These are phyloP conservation scores for Venturia nashicola DNA, from an alignment of 2,329 filamentous ascomycete species.

Conservation along the genomic window DNA sequence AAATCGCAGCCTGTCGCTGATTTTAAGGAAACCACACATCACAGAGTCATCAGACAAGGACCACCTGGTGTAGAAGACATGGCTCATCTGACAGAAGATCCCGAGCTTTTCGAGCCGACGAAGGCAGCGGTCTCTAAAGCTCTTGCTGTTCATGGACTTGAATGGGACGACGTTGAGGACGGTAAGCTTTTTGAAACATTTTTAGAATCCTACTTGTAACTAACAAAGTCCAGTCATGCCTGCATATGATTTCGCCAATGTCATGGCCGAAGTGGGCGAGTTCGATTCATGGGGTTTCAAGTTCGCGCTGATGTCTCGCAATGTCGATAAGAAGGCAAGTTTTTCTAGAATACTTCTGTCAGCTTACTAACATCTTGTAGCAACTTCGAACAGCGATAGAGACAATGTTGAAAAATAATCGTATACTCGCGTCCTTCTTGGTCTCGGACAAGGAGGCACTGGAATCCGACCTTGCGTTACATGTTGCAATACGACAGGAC, in stretches of 20 bases:
- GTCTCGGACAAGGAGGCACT: conserved; percentile 1
- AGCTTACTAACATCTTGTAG: neutral
- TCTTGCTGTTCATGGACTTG: conserved; percentile 16
- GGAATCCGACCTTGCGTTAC: neutral
- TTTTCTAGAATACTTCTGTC: no score
- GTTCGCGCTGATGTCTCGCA: neutral
- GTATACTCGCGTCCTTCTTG: neutral
- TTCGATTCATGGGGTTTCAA: conserved; percentile 7
- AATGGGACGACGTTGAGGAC: conserved; percentile 23
- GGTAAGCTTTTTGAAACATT: neutral
- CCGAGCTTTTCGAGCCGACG: conserved; percentile 15
- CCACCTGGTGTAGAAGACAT: conserved; percentile 19
- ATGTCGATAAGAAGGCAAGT: neutral
- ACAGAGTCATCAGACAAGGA: conserved; percentile 15
- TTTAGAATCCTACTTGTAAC: neutral
- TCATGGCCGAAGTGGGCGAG: conserved; percentile 1
- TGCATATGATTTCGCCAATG: conserved; percentile 9
- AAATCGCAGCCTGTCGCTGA: conserved; percentile 14
- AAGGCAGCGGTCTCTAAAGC: conserved; percentile 15
- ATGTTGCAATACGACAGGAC: neutral
- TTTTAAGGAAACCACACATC: conserved; percentile 11
- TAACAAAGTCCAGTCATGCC: conserved; percentile 15
- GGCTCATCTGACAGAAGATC: conserved; percentile 17
- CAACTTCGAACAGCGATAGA: neutral
- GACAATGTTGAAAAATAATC: conserved; percentile 4